Conservation (phyloP, 2,329 filamentous ascomycete species). For the Aureobasidium lini region DNA sequence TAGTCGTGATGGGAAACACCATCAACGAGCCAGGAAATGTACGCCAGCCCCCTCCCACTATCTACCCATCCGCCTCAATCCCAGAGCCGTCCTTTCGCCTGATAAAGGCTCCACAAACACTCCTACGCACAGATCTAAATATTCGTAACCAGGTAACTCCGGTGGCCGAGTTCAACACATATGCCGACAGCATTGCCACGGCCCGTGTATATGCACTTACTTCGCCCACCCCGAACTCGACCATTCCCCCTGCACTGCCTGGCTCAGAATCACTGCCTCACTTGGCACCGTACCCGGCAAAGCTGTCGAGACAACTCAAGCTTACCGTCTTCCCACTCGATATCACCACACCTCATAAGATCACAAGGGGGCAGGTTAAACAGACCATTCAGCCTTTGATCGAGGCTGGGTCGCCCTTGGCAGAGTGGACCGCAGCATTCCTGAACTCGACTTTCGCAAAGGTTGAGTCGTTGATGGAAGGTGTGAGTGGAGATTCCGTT, state of each 20-base stretch:
- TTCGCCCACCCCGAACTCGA: slow-evolving; percentile 59
- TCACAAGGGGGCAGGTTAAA: slow-evolving; percentile 34
- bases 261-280: slow-evolving; percentile 18
- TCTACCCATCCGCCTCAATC: slow-evolving; percentile 19
- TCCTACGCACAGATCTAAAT: slow-evolving; percentile 23
- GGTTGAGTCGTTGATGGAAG: slow-evolving; percentile 33
- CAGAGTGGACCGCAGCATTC: slow-evolving; percentile 40
- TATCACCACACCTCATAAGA: slow-evolving; percentile 38
- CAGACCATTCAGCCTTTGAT: slow-evolving; percentile 24
- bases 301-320: slow-evolving; percentile 34
- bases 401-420: slow-evolving; percentile 33
- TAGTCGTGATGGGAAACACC: slow-evolving; percentile 92
- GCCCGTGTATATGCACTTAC: slow-evolving; percentile 43
- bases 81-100: slow-evolving; percentile 30
- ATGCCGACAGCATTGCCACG: slow-evolving; percentile 59
- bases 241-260: slow-evolving; percentile 58
- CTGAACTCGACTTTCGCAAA: slow-evolving; percentile 39
- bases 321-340: slow-evolving; percentile 43
- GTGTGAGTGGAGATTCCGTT: slow-evolving; percentile 29
- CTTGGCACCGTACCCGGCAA: slow-evolving; percentile 33
- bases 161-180: slow-evolving; percentile 90
- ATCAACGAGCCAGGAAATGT: slow-evolving; percentile 72
- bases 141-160: slow-evolving; percentile 53
- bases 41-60: slow-evolving; percentile 19
- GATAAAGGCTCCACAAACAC: slow-evolving; percentile 32